phyloP scores from a whole-genome alignment of 2,329 filamentous ascomycete genomes.

The Apiospora arundinis region DNA sequence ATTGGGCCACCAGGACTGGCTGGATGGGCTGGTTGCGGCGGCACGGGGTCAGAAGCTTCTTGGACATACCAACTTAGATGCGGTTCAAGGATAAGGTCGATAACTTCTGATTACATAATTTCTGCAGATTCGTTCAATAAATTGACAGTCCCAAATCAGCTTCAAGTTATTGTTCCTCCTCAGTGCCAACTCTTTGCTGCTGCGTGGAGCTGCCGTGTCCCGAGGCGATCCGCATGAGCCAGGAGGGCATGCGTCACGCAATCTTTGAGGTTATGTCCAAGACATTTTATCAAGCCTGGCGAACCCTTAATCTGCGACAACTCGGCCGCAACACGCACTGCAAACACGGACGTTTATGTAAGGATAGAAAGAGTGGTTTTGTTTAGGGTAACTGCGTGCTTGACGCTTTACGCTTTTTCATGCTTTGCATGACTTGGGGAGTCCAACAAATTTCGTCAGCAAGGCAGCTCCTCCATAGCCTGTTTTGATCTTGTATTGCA shows the following conservation, averaged over 20 bases:
- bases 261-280: not conserved
- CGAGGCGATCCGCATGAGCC: not conserved
- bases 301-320: too few relatives aligned
- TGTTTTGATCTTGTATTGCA: too few relatives aligned
- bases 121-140: not conserved
- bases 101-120: not conserved
- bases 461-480: too few relatives aligned
- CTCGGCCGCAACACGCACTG: too few relatives aligned
- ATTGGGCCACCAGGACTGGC: slow-evolving; percentile 39
- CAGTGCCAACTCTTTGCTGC: not conserved
- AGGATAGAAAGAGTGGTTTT: too few relatives aligned
- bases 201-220: not conserved
- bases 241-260: not conserved
- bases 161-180: too few relatives aligned
- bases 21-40: slow-evolving; percentile 32
- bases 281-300: too few relatives aligned
- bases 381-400: too few relatives aligned
- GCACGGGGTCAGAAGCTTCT: not conserved
- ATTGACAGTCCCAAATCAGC: not conserved
- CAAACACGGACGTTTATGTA: too few relatives aligned
- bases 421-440: too few relatives aligned
- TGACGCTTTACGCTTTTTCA: too few relatives aligned
- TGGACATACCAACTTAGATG: not conserved
- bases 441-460: too few relatives aligned
- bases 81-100: not conserved